Conservation (phyloP, 495 filamentous ascomycete genomes). For the Talaromyces ruber region DNA sequence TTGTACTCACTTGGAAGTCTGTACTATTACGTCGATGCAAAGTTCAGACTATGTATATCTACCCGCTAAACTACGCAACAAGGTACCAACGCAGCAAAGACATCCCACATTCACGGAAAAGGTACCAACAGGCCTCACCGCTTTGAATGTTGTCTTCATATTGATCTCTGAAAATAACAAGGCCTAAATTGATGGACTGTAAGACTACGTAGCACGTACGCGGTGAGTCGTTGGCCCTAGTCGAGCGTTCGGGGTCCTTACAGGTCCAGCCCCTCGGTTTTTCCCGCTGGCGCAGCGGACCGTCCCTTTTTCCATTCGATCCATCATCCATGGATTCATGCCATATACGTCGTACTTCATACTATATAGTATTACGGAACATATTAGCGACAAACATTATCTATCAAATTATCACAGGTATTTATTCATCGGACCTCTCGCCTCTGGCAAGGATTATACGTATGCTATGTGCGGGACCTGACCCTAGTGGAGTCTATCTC, state of each 20-base stretch:
- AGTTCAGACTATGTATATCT: neutral
- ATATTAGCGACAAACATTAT: neutral
- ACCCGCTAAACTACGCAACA: neutral
- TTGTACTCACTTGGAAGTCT: neutral
- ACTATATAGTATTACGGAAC: neutral
- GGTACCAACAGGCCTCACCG: neutral
- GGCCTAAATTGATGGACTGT: neutral
- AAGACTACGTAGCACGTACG: neutral
- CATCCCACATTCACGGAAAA: neutral
- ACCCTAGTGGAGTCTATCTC: neutral
- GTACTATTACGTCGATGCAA: neutral
- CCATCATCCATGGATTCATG: neutral
- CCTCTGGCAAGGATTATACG: neutral
- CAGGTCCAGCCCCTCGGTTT: neutral
- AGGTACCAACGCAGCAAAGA: neutral
- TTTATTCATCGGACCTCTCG: neutral
- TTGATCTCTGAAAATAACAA: neutral
- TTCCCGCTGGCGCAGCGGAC: conserved; percentile 1
- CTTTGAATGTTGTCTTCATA: neutral
- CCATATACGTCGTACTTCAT: no score
- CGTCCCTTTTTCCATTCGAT: neutral
- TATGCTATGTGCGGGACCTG: conserved; percentile 1
- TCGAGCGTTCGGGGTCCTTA: neutral
- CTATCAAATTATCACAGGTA: neutral
- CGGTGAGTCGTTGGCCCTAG: neutral